phyloP scores from a whole-genome alignment of 192 early-diverging fungal genomes.

The Gorgonomyces haynaldii region DNA sequence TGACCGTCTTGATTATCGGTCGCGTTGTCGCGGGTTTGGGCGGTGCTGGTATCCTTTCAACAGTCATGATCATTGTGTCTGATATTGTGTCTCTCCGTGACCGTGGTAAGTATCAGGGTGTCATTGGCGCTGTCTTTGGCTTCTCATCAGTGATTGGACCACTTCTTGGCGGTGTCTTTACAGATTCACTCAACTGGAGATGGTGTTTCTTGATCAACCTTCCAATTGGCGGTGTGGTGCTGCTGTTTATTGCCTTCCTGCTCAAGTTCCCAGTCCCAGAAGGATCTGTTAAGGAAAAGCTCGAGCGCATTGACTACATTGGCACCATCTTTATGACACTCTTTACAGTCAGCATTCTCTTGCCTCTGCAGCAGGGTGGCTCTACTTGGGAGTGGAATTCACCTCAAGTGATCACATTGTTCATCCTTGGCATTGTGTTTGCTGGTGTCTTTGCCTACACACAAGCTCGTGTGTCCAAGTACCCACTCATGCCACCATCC shows the following conservation, averaged over 20 bases:
- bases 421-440: conserved; percentile 50
- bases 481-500: conserved; percentile 59
- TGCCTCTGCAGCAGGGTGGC: conserved; percentile 66
- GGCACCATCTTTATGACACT: conserved; percentile 45
- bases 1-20: conserved; percentile 56
- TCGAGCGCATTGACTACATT: conserved; percentile 54
- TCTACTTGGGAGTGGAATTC: conserved; percentile 51
- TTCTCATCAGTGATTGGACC: conserved; percentile 71
- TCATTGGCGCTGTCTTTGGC: conserved; percentile 69
- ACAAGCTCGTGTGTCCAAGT: conserved; percentile 49
- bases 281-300: conserved; percentile 44
- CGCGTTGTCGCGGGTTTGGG: conserved; percentile 76
- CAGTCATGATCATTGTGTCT: conserved; percentile 71
- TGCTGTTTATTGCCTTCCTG: conserved; percentile 40
- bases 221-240: conserved; percentile 60
- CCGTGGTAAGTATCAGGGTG: conserved; percentile 77
- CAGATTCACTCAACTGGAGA: conserved; percentile 37
- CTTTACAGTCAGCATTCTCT: conserved; percentile 45
- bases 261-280: conserved; percentile 46
- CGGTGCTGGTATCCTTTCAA: conserved; percentile 60
- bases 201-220: conserved; percentile 78
- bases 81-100: conserved; percentile 78
- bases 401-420: conserved; percentile 46
- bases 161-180: conserved; percentile 74
- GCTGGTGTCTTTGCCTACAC: conserved; percentile 47